A percentile compares a stretch with the other conserved stretches of the same genome.
Conservation (phyloP, 192 early-diverging fungal species). For the Coemansia sp. region DNA sequence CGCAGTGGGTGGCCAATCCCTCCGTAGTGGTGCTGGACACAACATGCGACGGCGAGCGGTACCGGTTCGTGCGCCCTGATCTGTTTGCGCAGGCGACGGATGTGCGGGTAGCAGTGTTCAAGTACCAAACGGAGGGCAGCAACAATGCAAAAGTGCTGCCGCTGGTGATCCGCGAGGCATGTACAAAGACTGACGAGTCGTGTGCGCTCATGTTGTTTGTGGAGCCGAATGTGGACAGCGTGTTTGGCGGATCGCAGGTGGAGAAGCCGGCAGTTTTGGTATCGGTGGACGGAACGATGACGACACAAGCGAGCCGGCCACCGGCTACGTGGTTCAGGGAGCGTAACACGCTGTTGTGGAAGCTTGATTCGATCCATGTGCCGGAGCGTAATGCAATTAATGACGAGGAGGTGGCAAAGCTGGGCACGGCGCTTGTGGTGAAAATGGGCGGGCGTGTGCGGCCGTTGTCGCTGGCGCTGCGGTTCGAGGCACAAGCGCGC, state of each 20-base stretch:
- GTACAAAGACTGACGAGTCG: not conserved
- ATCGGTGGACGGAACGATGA: slow-evolving; percentile 26
- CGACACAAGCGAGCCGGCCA: slow-evolving; percentile 39
- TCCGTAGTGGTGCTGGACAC: slow-evolving; percentile 40
- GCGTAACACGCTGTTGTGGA: slow-evolving; percentile 46
- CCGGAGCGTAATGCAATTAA: slow-evolving; percentile 3
- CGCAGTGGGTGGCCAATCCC: slow-evolving; percentile 47
- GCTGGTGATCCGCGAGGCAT: slow-evolving; percentile 4
- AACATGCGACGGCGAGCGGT: slow-evolving; percentile 40
- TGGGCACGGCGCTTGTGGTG: slow-evolving; percentile 18
- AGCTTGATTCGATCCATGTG: slow-evolving; percentile 26
- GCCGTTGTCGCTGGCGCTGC: slow-evolving; percentile 26
- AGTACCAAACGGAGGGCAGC: slow-evolving; percentile 25
- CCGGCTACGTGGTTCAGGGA: slow-evolving; percentile 44
- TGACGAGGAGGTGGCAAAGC: slow-evolving; percentile 2
- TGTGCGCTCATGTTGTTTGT: slow-evolving; percentile 33
- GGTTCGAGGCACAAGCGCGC: slow-evolving; percentile 21
- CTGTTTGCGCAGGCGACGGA: slow-evolving; percentile 37
- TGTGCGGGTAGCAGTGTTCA: slow-evolving; percentile 40
- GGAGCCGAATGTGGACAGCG: slow-evolving; percentile 25
- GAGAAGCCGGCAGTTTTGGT: slow-evolving; percentile 29
- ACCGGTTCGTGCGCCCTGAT: slow-evolving; percentile 52
- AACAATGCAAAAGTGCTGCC: slow-evolving; percentile 18
- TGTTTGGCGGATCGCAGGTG: slow-evolving; percentile 29
- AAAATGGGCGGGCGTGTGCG: slow-evolving; percentile 25